Evolutionary conservation across 2,329 filamentous ascomycete genomes (phyloP), one percentile per base, ranked within the genome.

Genomic region (Fusarium penzigii): DNA sequence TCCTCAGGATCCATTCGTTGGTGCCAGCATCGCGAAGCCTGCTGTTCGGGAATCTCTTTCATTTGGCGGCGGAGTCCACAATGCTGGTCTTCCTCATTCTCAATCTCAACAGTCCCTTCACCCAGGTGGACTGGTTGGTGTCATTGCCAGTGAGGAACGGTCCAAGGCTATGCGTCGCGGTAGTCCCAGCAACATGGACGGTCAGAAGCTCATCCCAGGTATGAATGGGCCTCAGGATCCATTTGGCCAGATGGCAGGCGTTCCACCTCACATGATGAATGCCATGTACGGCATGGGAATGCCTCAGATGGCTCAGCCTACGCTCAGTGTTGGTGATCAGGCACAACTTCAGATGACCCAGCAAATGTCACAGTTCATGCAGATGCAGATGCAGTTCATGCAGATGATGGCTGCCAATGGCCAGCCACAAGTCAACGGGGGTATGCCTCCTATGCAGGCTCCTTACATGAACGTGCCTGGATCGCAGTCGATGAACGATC

Each of bases 311-410:
- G 56, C 59, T 46, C 56, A 59, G 34, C 59, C 55, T 55, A 71
- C 74, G 69, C 67, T 86, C 42, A 82, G 81, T 14, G 76, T 85
- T 3, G 82, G 82, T 17, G 87, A 91, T 56, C 87, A 89, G 68
- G 86, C 86, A 29, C 89, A 93, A 63, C 80, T 92, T 40, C 86
- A 92, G 61, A 88, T 94, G 80, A 87, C 83, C 7, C 87, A 91
- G 65, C 88, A 92, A 66, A 92, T 93, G 89, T 82, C 84, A 50
- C 87, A 90, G 64, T 92, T 93, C 73, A 92, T 93, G 88, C 88
- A 92, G 68, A 91, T 94, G 87, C 91, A 96, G 69, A 92, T 95
- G 88, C 89, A 95, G 68, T 92, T 92, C 73, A 93, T 95, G 88
- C 88, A 92, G 65, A 88, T 91, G 84, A 89, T 90, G 81, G 78